Base-by-base conservation (phyloP, 129 eudicot species). In the Apium graveolens region DNA sequence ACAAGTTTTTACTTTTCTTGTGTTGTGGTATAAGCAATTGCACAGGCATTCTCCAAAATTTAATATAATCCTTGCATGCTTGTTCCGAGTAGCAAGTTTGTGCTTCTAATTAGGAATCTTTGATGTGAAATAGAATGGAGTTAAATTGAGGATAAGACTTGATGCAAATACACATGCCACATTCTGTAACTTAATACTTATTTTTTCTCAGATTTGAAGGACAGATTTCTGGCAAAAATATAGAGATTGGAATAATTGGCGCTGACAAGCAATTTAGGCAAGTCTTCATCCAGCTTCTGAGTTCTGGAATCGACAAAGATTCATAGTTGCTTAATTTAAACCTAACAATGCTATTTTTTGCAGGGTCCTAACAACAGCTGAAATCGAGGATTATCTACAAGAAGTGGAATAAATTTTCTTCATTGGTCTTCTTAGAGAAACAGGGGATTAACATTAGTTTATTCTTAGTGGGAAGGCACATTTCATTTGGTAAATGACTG, bases 221-320 rank as follows among this genome's bases (percentile, higher is more conserved):
- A 77, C 98, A 95, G 81, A 95, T 95, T 37, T 91, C 98, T 34
- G 84, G 93, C 39, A 94, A 94, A 81, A 94, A 91, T 81, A 94
- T 94, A 24, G 98, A 94, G 85, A 91, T 94, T 78, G 98, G 98
- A 48, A 91, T 94, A 11, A 94, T 94, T 37, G 98, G 96, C 70
- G 83, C 83, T 11, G 98, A 95, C 89, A 88, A 81, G 78, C 85
- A 78, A 78, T 95, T 91, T 88, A 95, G 91, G 98, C 62, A 75
- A 83, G 86, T 78, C 69, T 49, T 45, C 71, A 42, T 18, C 1
- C 77, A 46, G 37, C 32, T 60, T 21, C 42, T 2, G 16, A 11
- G 11, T 31, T 24, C 14, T 21, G 39, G 13, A 79, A 39, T 39
- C 1, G 11, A 42, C 9, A 11, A 72, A 37, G 17, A n/a, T 48